These are phyloP conservation scores for Globomyces pollinis-pini DNA, from an alignment of 192 early-diverging fungal genomes.

Conservation along the genomic window DNA sequence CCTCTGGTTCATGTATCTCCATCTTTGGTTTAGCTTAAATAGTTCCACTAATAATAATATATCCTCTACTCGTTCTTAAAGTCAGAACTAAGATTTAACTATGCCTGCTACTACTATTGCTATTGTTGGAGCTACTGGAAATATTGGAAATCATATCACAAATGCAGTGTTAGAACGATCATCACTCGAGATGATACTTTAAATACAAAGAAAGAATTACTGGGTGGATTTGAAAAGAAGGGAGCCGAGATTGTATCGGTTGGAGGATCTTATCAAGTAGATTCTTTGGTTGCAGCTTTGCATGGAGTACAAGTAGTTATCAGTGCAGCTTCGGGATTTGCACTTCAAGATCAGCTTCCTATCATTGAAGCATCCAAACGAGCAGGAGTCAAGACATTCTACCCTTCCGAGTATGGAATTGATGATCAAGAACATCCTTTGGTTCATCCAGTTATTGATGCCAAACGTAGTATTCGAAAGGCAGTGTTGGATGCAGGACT, in stretches of 20 bases:
- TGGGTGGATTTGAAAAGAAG: background rate
- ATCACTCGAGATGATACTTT: background rate
- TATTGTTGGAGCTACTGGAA: background rate
- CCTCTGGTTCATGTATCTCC: too few species aligned
- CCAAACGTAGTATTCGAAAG: background rate
- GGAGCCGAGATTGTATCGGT: background rate
- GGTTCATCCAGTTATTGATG: background rate
- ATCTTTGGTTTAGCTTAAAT: too few species aligned
- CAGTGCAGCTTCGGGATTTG: background rate
- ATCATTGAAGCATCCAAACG: background rate
- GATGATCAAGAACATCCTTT: background rate
- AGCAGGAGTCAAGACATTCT: background rate
- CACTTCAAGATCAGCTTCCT: background rate
- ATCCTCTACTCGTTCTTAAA: too few species aligned
- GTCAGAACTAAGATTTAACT: too few species aligned
- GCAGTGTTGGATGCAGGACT: background rate
- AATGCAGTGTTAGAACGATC: background rate
- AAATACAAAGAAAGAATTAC: background rate
- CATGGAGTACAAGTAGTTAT: background rate
- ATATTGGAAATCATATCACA: background rate
- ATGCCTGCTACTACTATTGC: background rate
- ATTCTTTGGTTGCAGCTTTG: background rate
- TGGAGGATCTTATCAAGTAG: background rate
- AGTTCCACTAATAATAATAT: too few species aligned
- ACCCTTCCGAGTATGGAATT: background rate